Evolutionary conservation across 805 yeast genomes (phyloP).

Genomic region (Metschnikowia koreensis): DNA sequence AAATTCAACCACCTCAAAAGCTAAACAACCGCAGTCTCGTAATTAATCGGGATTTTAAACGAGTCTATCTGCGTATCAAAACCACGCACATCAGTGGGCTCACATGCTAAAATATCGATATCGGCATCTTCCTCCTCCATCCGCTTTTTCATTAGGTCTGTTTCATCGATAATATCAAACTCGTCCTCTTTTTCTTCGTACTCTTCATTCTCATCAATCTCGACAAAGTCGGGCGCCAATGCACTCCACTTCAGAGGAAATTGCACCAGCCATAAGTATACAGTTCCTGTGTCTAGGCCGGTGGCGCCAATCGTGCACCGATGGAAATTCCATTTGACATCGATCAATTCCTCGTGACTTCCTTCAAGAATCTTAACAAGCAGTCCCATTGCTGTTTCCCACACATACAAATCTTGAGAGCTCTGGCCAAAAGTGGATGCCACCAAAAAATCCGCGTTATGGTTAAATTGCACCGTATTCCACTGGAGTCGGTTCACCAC

Average conservation of each 20-base stretch:
- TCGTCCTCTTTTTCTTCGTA: constrained; percentile 90
- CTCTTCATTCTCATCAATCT: constrained; percentile 86
- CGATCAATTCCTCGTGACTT: constrained; percentile 81
- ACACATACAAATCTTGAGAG: constrained; percentile 83
- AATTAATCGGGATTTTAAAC: constrained; percentile 60
- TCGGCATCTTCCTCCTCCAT: constrained; percentile 57
- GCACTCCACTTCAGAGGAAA: constrained; percentile 96
- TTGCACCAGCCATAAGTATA: constrained; percentile 77
- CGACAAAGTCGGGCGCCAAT: constrained; percentile 93
- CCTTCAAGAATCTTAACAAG: constrained; percentile 87
- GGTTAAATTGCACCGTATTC: constrained; percentile 76
- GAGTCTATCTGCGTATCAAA: constrained; percentile 49
- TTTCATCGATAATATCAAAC: constrained; percentile 76
- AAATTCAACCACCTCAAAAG: not conserved
- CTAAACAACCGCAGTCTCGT: constrained; percentile 21
- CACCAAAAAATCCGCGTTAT: constrained; percentile 75
- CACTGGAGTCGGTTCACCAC: constrained; percentile 85
- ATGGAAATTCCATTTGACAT: constrained; percentile 81
- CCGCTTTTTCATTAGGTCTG: constrained; percentile 57
- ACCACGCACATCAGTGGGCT: constrained; percentile 70
- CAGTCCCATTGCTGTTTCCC: constrained; percentile 92
- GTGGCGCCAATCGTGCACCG: constrained; percentile 75
- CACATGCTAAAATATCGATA: constrained; percentile 66
- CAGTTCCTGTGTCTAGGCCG: constrained; percentile 80
- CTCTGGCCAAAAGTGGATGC: constrained; percentile 84